Base-by-base conservation (phyloP, 805 yeast species). In the Candida odintsovae region DNA sequence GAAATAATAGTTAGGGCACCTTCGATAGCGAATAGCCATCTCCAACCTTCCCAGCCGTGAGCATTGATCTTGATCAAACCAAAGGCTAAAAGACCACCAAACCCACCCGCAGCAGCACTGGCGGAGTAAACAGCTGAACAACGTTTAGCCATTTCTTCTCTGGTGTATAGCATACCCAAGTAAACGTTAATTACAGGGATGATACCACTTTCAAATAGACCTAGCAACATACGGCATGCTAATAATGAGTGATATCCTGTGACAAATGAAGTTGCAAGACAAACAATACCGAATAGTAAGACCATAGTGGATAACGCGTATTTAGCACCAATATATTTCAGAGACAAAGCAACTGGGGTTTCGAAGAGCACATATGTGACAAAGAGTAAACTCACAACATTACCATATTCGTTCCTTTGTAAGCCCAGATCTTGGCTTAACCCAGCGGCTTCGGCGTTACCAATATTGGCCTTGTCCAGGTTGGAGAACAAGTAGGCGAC, bases 371-470 rank as follows among this genome's bases (percentile, higher is more conserved):
- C 59, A 47, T 76, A 77, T 0, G 80, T 73, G 13, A 68, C 73
- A 50, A 65, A 77, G 31, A 75, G 65, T 1, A 77, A 66, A 8
- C 78, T 68, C 6, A 73, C 74, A 25, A 69, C 70, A 33, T 66
- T 67, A 21, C 73, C 69, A 53, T 66, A 75, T 51, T 76, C 71
- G 20, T 57, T 61, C 1, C 66, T 67, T 1, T 61, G 54, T 22
- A 76, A 56, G 8, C 66, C 63, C 18, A 76, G 47, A 45, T 69
- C 74, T 23, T 64, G 64, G 0, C 67, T 59, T 50, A 78, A 52
- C 4, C 84, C 83, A 13, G 80, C 82, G 3, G 75, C 68, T 38
- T 69, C 69, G 10, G 83, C 83, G 55, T 79, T 79, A 53, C 83
- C 83, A 45, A 79, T 76, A 55, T 78, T 78, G 13, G 81, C 74